These are phyloP conservation scores for Cucurbita pepo DNA, from an alignment of 306 rosid genomes.

Conservation along the genomic window DNA sequence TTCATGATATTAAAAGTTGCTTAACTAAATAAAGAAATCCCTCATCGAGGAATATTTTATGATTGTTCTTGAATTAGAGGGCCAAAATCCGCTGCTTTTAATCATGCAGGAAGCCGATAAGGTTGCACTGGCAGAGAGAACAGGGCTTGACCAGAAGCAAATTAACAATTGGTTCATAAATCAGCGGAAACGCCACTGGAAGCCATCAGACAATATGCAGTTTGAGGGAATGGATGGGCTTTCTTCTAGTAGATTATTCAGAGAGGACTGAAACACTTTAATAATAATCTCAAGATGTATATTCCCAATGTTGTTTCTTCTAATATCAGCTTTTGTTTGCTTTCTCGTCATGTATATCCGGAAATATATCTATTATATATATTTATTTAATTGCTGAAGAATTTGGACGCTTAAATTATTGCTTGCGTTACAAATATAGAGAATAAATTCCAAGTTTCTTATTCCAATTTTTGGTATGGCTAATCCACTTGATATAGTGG, in stretches of 20 bases:
- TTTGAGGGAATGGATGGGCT: constrained; percentile 58
- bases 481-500: constrained; percentile 20
- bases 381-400: background rate
- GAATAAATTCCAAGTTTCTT: background rate
- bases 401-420: background rate
- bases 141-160: constrained; percentile 87
- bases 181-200: constrained; percentile 95
- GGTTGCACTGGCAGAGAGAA: constrained; percentile 58
- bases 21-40: background rate
- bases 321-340: background rate
- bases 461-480: background rate
- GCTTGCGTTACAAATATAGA: constrained; percentile 18
- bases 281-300: background rate
- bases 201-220: constrained; percentile 74
- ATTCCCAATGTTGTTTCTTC: constrained; percentile 1
- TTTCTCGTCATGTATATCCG: background rate
- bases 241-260: constrained; percentile 28
- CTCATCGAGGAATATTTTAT: background rate
- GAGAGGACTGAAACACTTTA: constrained; percentile 26
- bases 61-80: background rate
- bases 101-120: constrained; percentile 67
- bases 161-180: constrained; percentile 96
- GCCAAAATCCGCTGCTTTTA: background rate
- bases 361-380: background rate
- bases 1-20: background rate